These are phyloP conservation scores for Aspergillus wentii DNA, from an alignment of 495 filamentous ascomycete species.

Conservation along the genomic window DNA sequence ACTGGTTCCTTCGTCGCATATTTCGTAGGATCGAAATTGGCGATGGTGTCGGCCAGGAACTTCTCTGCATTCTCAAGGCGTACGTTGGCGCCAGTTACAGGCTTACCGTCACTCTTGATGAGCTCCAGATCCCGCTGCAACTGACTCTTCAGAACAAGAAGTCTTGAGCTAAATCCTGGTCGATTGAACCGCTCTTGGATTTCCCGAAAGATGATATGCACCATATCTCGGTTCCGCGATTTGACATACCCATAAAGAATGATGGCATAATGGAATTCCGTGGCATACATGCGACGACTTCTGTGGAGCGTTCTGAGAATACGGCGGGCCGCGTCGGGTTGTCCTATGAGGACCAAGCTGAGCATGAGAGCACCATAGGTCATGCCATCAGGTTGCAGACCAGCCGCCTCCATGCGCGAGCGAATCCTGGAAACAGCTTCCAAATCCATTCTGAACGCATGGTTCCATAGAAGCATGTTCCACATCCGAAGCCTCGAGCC, in stretches of 20 bases:
- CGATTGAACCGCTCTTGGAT: conserved; percentile 45
- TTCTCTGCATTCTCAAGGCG: conserved; percentile 31
- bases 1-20: conserved; percentile 19
- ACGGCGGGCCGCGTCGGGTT: conserved; percentile 59
- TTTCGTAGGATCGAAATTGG: conserved; percentile 20
- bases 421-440: conserved; percentile 54
- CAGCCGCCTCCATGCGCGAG: conserved; percentile 52
- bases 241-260: conserved; percentile 62
- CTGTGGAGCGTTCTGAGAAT: conserved; percentile 59
- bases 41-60: conserved; percentile 26
- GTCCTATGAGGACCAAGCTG: conserved; percentile 54
- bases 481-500: conserved; percentile 60
- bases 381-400: conserved; percentile 56
- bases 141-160: conserved; percentile 42
- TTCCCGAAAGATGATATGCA: conserved; percentile 45
- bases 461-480: conserved; percentile 68
- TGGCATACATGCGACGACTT: conserved; percentile 51
- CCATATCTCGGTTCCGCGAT: conserved; percentile 43
- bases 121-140: conserved; percentile 26
- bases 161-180: conserved; percentile 37
- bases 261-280: conserved; percentile 69
- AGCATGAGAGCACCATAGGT: conserved; percentile 75
- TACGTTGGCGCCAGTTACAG: conserved; percentile 5
- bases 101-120: conserved; percentile 1
- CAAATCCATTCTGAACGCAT: conserved; percentile 63